A percentile compares a stretch with the other conserved stretches of the same genome.
Conservation (phyloP, 345 rosid genomes). For the Kandelia obovata region DNA sequence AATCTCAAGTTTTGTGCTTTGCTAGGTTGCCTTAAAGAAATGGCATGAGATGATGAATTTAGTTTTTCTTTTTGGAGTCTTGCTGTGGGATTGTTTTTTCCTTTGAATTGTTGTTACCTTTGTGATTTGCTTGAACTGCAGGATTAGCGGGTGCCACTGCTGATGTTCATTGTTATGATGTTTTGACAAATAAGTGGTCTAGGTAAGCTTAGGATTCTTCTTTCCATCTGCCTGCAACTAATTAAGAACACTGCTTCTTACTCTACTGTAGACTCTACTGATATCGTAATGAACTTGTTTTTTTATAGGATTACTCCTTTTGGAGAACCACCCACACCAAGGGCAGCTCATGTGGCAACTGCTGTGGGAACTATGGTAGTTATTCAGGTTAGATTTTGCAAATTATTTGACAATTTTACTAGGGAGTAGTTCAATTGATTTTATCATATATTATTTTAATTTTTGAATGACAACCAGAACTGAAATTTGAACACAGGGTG, state of each 20-base stretch:
- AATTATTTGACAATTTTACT: conserved; percentile 2
- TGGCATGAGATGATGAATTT: conserved; percentile 7
- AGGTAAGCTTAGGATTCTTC: conserved; percentile 49
- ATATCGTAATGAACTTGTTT: conserved; percentile 14
- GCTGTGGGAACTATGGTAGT: conserved; percentile 99
- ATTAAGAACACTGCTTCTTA: not conserved
- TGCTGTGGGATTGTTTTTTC: not conserved
- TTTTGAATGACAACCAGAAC: conserved; percentile 10
- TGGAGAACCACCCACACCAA: conserved; percentile 98
- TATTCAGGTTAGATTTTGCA: conserved; percentile 66
- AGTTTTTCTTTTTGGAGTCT: not conserved
- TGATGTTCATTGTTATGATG: conserved; percentile 96
- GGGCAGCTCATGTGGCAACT: conserved; percentile 99
- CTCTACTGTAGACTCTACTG: not conserved
- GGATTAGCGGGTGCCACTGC: conserved; percentile 99
- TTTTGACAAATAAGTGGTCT: conserved; percentile 88
- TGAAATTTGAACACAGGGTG: conserved; percentile 59
- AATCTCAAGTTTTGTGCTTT: not conserved
- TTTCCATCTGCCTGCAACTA: conserved; percentile 3
- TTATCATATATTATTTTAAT: conserved; percentile 3
- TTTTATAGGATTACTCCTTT: conserved; percentile 64
- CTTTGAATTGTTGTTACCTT: conserved; percentile 2
- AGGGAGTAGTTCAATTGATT: not conserved
- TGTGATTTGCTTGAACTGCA: conserved; percentile 36
- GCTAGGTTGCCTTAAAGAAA: not conserved